Evolutionary conservation across 2,329 filamentous ascomycete genomes (phyloP).

Genomic region (Amylocarpus encephaloides): DNA sequence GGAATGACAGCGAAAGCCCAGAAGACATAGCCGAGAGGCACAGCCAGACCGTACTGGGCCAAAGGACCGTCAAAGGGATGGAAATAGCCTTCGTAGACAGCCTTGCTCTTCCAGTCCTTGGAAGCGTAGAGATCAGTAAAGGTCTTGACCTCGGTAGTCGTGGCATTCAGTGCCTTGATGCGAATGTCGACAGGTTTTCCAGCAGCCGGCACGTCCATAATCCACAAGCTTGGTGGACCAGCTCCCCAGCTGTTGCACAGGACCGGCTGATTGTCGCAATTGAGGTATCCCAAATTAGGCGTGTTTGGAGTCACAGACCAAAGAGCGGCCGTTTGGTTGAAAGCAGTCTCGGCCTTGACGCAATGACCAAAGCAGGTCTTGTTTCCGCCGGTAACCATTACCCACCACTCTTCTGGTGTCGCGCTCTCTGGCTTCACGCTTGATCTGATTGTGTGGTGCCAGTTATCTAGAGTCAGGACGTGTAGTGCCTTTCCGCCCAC

Average conservation of each 20-base stretch:
- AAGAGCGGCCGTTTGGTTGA: slow-evolving; percentile 58
- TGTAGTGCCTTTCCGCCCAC: slow-evolving; percentile 47
- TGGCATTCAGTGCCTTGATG: slow-evolving; percentile 62
- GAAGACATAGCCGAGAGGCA: slow-evolving; percentile 61
- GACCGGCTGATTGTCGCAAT: slow-evolving; percentile 69
- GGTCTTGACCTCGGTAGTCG: slow-evolving; percentile 57
- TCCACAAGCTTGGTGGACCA: slow-evolving; percentile 57
- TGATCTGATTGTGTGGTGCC: slow-evolving; percentile 60
- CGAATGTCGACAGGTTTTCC: slow-evolving; percentile 59
- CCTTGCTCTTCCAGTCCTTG: slow-evolving; percentile 42
- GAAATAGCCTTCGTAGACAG: slow-evolving; percentile 58
- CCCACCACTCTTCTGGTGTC: slow-evolving; percentile 68
- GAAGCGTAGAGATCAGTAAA: slow-evolving; percentile 53
- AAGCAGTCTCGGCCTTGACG: slow-evolving; percentile 55
- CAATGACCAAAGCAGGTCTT: slow-evolving; percentile 68
- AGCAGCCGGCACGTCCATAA: slow-evolving; percentile 60
- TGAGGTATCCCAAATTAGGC: slow-evolving; percentile 62
- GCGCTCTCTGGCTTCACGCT: slow-evolving; percentile 53
- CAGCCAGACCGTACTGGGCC: slow-evolving; percentile 53
- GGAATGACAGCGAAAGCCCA: slow-evolving; percentile 62
- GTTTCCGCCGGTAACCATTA: slow-evolving; percentile 69
- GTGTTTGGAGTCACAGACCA: slow-evolving; percentile 54
- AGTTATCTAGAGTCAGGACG: slow-evolving; percentile 61
- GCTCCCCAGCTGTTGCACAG: slow-evolving; percentile 71
- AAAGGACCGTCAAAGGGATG: slow-evolving; percentile 69